Evolutionary conservation across 495 filamentous ascomycete species (phyloP).

Genomic region (Ascobolus immersus): DNA sequence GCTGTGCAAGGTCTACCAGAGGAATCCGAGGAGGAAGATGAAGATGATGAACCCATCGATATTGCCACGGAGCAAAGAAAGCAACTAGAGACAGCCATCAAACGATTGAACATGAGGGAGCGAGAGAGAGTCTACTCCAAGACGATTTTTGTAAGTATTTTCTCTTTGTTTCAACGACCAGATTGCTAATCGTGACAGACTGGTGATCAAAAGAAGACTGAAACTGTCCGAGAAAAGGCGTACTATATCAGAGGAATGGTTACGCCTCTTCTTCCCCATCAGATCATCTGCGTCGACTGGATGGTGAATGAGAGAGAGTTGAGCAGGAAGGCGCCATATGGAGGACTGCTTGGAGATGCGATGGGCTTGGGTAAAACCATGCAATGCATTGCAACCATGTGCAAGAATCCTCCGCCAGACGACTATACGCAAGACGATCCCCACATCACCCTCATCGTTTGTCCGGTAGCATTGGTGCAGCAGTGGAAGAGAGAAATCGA

Average conservation of each 20-base stretch:
- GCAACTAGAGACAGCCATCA: too few species aligned
- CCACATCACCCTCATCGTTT: slow-evolving; percentile 31
- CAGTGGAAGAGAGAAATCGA: slow-evolving; percentile 41
- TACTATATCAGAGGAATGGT: too few species aligned
- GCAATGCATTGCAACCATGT: slow-evolving; percentile 43
- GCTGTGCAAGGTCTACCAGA: too few species aligned
- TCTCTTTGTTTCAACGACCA: too few species aligned
- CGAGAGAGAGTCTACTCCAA: neutral
- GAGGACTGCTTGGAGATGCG: slow-evolving; percentile 46
- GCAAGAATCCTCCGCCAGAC: slow-evolving; percentile 21
- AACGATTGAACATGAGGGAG: too few species aligned
- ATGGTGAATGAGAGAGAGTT: slow-evolving; percentile 11
- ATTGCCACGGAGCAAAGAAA: too few species aligned
- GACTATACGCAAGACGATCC: slow-evolving; percentile 4
- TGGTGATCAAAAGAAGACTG: too few species aligned
- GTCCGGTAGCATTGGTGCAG: slow-evolving; percentile 37
- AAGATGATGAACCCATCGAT: too few species aligned
- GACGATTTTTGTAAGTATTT: neutral
- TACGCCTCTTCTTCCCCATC: slow-evolving; percentile 12
- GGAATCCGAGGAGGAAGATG: too few species aligned
- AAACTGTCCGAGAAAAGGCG: too few species aligned
- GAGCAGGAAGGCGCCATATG: slow-evolving; percentile 13
- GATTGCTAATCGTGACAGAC: too few species aligned
- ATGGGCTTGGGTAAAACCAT: slow-evolving; percentile 58
- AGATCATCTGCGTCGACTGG: slow-evolving; percentile 14